Base-by-base conservation (phyloP, 2,329 filamentous ascomycete species). In the Hymenoscyphus albidus region DNA sequence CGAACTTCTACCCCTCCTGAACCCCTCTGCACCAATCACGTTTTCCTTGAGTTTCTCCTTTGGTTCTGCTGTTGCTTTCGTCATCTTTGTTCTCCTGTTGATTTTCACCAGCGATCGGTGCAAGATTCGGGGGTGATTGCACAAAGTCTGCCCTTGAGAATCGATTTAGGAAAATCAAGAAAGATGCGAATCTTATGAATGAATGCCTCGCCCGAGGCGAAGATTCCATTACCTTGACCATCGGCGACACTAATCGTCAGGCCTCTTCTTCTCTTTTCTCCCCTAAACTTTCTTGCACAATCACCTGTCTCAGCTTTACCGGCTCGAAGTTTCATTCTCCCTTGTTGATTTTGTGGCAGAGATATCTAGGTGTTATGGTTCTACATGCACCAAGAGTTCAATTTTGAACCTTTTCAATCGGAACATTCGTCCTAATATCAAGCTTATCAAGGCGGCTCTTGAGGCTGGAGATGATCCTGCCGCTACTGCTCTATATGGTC, bases 141-240 rank as follows among this genome's bases (percentile, higher is more conserved):
- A 77, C 77, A 5, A 69, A 63, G 3, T 72, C 72, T 59, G 72
- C 77, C 9, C 64, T 79, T 35, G 75, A 79, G 22, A 78, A 79
- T 59, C 74, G 78, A 44, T 72, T 79, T 54, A 74, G 77, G n/a
- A 73, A 74, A 14, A 70, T 79, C 67, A 79, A 78, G 69, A 71
- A 74, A 55, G 74, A 79, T 56, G 76, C 74, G 6, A 77, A 76
- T 64, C 65, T 75, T 62, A 78, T 80, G 62, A 70, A 70, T 22
- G 61, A 69, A 31, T 76, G 70, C 22, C 42, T 77, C n/a, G 59
- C 60, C 3, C 62, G 70, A 5, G 71, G 71, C 13, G 65, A 74
- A 58, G 77, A 80, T 66, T 77, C 77, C 3, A 76, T 75, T 42
- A 69, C 72, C 5, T 62, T 79, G 27, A 55, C 59, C 2, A 71